phyloP scores from a whole-genome alignment of 1,139 yeast species.

The Cylindricascospora bacillispora region DNA sequence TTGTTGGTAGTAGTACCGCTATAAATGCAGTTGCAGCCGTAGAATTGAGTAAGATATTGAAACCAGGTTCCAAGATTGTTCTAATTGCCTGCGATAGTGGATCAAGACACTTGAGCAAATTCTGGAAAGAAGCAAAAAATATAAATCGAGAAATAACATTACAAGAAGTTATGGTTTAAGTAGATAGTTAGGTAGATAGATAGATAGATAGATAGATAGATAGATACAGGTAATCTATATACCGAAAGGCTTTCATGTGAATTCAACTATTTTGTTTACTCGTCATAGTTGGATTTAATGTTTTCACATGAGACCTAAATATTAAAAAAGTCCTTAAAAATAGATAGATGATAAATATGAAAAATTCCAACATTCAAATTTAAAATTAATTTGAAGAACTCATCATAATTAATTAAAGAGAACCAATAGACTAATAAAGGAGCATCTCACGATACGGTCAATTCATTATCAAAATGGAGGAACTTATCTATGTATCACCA shows the following conservation, averaged over 20 bases:
- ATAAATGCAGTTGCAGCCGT: conserved; percentile 88
- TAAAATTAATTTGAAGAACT: no score
- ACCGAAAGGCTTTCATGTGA: background rate
- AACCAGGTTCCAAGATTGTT: conserved; percentile 62
- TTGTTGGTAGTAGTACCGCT: conserved; percentile 86
- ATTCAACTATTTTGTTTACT: background rate
- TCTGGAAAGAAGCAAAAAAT: conserved; percentile 61
- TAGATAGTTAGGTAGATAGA: background rate
- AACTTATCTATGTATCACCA: conserved; percentile 20
- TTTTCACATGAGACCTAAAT: no score
- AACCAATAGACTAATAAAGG: no score
- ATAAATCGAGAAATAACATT: conserved; percentile 23
- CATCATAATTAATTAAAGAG: no score
- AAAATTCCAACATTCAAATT: no score
- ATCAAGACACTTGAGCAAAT: conserved; percentile 74
- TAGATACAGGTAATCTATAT: background rate
- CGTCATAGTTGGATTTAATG: no score
- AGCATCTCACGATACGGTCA: no score
- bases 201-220: background rate
- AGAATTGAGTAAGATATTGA: conserved; percentile 40
- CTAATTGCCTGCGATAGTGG: conserved; percentile 94
- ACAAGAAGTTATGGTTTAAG: conserved; percentile 16
- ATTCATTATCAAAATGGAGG: no score
- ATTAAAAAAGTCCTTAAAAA: no score
- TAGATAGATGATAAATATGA: no score